phyloP scores from a whole-genome alignment of 1,284 basidiomycete genomes.

The Apiotrichum siamense region DNA sequence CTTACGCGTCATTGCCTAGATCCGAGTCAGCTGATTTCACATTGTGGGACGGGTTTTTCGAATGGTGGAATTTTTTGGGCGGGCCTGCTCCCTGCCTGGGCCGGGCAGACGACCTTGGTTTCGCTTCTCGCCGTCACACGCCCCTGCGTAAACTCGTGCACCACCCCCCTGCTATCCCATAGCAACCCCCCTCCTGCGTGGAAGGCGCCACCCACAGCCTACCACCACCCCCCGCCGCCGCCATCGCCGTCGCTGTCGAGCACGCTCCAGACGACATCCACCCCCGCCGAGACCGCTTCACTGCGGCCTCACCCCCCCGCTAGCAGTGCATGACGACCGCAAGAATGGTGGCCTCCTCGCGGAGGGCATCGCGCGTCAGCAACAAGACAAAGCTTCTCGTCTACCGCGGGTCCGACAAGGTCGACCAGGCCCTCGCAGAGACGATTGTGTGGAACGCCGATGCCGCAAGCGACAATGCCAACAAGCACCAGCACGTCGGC shows the following conservation, averaged over 20 bases:
- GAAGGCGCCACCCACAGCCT: too few relatives aligned
- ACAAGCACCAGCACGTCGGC: slow-evolving; percentile 41
- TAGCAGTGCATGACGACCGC: slow-evolving; percentile 10
- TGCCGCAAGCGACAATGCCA: slow-evolving; percentile 22
- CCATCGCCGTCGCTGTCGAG: slow-evolving; percentile 8
- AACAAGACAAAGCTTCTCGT: slow-evolving; percentile 84
- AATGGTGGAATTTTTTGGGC: too few relatives aligned
- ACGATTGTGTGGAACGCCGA: slow-evolving; percentile 52
- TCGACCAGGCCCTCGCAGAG: slow-evolving; percentile 74
- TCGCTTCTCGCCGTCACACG: too few relatives aligned
- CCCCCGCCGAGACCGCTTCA: slow-evolving; percentile 15
- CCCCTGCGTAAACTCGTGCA: too few relatives aligned
- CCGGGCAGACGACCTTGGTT: too few relatives aligned
- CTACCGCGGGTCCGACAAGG: slow-evolving; percentile 70
- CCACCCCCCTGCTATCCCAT: too few relatives aligned
- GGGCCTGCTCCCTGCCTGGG: too few relatives aligned
- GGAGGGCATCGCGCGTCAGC: slow-evolving; percentile 58
- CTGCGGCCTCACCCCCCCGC: slow-evolving; percentile 12
- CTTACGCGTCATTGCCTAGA: too few relatives aligned
- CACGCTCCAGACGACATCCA: slow-evolving; percentile 14
- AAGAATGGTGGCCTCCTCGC: slow-evolving; percentile 38
- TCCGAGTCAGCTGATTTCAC: too few relatives aligned
- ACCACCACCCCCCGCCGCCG: not conserved
- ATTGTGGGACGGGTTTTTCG: too few relatives aligned
- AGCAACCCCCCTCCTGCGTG: too few relatives aligned